Evolutionary conservation across 1,284 basidiomycete species (phyloP).

Genomic region (Mycosarcoma mackinlayi): DNA sequence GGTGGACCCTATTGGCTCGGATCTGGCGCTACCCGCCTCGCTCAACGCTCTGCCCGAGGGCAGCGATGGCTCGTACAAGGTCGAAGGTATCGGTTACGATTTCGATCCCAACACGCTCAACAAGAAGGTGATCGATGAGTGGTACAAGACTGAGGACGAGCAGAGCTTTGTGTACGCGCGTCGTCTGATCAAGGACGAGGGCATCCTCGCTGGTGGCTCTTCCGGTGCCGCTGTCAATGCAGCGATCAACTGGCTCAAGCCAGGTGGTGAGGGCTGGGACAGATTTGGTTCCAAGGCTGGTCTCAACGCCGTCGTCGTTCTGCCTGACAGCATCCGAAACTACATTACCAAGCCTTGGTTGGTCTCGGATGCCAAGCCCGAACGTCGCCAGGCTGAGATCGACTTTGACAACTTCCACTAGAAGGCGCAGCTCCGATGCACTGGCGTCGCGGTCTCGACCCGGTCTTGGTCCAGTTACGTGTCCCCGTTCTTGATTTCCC

Average conservation of each 20-base stretch:
- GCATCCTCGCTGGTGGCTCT: conserved; percentile 89
- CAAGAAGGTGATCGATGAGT: conserved; percentile 69
- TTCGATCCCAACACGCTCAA: conserved; percentile 60
- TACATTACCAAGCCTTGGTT: conserved; percentile 85
- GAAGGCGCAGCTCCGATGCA: conserved; percentile 2
- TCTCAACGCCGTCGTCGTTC: conserved; percentile 86
- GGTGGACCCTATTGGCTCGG: conserved; percentile 91
- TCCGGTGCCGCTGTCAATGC: conserved; percentile 86
- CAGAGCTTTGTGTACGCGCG: conserved; percentile 83
- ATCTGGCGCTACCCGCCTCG: conserved; percentile 79
- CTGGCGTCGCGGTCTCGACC: too few relatives aligned
- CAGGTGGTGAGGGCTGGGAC: conserved; percentile 74
- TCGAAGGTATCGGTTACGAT: conserved; percentile 86
- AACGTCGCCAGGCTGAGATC: conserved; percentile 44
- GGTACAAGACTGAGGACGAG: conserved; percentile 87
- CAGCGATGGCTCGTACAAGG: conserved; percentile 77
- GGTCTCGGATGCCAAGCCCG: conserved; percentile 49
- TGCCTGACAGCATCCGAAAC: conserved; percentile 92
- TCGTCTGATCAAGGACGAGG: conserved; percentile 85
- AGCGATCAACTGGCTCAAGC: conserved; percentile 80
- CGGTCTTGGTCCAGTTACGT: neutral
- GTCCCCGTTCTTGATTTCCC: neutral
- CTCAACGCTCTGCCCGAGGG: conserved; percentile 74
- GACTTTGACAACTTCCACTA: conserved; percentile 50
- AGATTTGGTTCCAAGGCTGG: conserved; percentile 77